Percentiles rank a stretch among this genome's conserved stretches.
Evolutionary conservation across 164 flowering plant genomes (phyloP).

Genomic region (Piper longum): DNA sequence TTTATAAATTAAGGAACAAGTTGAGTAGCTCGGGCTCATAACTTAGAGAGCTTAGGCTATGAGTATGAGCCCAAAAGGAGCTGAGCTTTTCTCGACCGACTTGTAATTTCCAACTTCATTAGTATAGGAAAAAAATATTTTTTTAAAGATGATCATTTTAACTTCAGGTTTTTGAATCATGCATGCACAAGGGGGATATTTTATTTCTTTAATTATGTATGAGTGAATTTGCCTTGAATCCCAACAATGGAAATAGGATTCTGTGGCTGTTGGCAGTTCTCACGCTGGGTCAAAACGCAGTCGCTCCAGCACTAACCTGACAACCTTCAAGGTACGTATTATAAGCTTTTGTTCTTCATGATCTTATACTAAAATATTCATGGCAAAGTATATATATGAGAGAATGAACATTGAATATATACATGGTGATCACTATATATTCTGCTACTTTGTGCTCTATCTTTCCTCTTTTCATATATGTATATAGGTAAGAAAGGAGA

Average conservation of each 20-base stretch:
- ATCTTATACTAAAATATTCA: background rate
- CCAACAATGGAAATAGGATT: background rate
- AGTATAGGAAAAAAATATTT: too few species aligned
- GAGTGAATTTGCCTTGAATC: too few species aligned
- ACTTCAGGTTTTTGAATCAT: too few species aligned
- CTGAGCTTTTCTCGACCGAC: too few species aligned
- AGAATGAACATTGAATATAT: background rate
- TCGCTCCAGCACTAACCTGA: background rate
- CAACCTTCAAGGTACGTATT: constrained; percentile 7
- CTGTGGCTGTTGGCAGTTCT: background rate
- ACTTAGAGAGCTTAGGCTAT: too few species aligned
- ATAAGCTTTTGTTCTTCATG: background rate
- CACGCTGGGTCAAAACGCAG: background rate
- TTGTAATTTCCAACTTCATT: too few species aligned
- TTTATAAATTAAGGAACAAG: too few species aligned
- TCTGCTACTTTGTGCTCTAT: background rate
- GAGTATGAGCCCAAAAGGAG: too few species aligned
- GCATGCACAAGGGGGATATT: too few species aligned
- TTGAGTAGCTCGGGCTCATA: too few species aligned
- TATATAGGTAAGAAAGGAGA: constrained; percentile 79
- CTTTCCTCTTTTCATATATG: constrained; percentile 1
- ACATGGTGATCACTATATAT: background rate
- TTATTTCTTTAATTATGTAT: too few species aligned
- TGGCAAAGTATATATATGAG: background rate
- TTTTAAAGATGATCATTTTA: too few species aligned